Base-by-base conservation (phyloP, 257 asterid genomes). In the Scutellaria galericulata region DNA sequence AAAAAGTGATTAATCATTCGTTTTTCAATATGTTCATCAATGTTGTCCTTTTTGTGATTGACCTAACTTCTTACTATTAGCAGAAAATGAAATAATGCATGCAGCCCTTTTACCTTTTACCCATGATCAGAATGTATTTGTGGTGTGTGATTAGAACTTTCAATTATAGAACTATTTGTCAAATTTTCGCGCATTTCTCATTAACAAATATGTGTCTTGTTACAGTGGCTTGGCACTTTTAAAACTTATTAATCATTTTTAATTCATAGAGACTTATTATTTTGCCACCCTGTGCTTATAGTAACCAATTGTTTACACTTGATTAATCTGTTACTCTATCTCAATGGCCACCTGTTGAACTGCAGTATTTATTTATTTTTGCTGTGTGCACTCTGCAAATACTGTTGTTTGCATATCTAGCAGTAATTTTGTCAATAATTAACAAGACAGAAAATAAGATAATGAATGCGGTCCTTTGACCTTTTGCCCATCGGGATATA, bases 1-100 rank as follows among this genome's bases (percentile, higher is more conserved):
- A 45, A 22, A 24, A n/a, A 58, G 68, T 24, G 55, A 39, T 12
- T 50, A 20, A 61, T 45, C 55, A 7, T 54, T 13, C n/a, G 9
- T 53, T 12, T 56, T 12, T 56, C 44, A 0, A 7, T 42, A 7
- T 20, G 35, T 52, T 63, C 64, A 71, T 71, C 54, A 7, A 50
- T 44, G 7, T n/a, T 44, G 63, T 61, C 37, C 68, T 41, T 64
- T 45, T 20, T 45, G 77, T 14, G 76, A 61, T 55, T 69, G 52
- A 31, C 31, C 53, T 10, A 18, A 48, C 56, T 31, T 42, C 54
- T 22, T n/a, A 52, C 13, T 12, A 59, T 52, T 44, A 41, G 7
- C 63, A 39, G 14, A 42, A 68, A 45, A 24, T 57, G 68, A 74
- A 55, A 22, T 74, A 42, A 61, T 50, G 60, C 46, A 47, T 64